A percentile compares a stretch with the other conserved stretches of the same genome.
phyloP scores from a whole-genome alignment of 2,329 filamentous ascomycete species.

The Chalara sp. region DNA sequence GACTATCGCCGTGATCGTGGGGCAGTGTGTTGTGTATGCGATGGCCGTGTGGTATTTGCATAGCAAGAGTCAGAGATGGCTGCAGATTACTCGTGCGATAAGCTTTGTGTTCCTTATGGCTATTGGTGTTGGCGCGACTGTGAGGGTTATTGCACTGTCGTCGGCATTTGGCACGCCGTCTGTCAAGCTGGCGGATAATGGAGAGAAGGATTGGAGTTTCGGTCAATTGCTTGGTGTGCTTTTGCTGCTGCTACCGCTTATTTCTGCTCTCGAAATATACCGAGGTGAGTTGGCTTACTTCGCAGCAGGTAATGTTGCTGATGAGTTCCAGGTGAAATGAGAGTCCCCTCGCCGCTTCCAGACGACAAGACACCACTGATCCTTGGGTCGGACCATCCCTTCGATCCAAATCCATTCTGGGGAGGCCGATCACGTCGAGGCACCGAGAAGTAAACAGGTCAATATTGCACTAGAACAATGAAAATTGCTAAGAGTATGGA shows the following conservation, averaged over 20 bases:
- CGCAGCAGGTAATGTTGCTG: neutral
- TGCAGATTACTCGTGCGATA: slow-evolving; percentile 45
- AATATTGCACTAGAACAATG: no score
- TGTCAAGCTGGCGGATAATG: slow-evolving; percentile 41
- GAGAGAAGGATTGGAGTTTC: slow-evolving; percentile 55
- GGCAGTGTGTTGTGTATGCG: slow-evolving; percentile 50
- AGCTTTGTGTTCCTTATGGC: slow-evolving; percentile 37
- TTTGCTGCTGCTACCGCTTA: slow-evolving; percentile 51
- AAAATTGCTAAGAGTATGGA: no score
- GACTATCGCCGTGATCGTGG: slow-evolving; percentile 54
- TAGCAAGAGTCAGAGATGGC: slow-evolving; percentile 44
- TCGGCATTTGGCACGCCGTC: slow-evolving; percentile 53
- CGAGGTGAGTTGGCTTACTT: slow-evolving; percentile 31
- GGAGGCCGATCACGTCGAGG: slow-evolving; percentile 13
- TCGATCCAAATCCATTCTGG: slow-evolving; percentile 40
- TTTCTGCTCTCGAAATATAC: slow-evolving; percentile 53
- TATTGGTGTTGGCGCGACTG: slow-evolving; percentile 51
- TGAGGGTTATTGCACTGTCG: slow-evolving; percentile 48
- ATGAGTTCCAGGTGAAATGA: slow-evolving; percentile 16
- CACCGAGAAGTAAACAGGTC: no score
- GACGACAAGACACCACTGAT: slow-evolving; percentile 33
- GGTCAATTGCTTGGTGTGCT: slow-evolving; percentile 55
- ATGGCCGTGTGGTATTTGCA: slow-evolving; percentile 61
- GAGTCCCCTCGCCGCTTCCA: slow-evolving; percentile 35
- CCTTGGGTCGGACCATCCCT: slow-evolving; percentile 35